Base-by-base conservation (phyloP, 768 basidiomycete genomes). In the Lactarius sanguifluus region DNA sequence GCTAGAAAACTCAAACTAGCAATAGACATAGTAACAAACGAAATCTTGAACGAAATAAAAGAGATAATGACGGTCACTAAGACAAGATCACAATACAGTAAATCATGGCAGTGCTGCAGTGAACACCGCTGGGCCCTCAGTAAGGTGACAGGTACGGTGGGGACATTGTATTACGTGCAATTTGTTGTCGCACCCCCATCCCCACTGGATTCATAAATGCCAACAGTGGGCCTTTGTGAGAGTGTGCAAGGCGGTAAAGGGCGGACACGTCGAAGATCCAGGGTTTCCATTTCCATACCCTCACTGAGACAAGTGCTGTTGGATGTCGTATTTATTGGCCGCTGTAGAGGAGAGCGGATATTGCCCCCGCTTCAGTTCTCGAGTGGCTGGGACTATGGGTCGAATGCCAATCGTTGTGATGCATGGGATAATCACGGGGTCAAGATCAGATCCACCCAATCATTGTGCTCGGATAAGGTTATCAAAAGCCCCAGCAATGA, bases 401-500 rank as follows among this genome's bases (percentile, higher is more conserved):
- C 47, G 47, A 23, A 57, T 67, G 15, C 62, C 57, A 1, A 36
- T 18, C 63, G 56, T 64, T 0, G 45, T 20, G 38, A 59, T 59
- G 36, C 63, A 58, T 1, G 52, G 62, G 7, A 32, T 32, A 32
- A 6, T 32, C 32, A 32, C 7, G 32, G 32, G 32, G 32, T 32
- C 32, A 32, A 32, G 32, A 1, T 7, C n/a, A 10, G 20, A 32
- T n/a, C 30, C n/a, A 16, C 50, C 50, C 13, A 30, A 20, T 8
- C 34, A 34, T 23, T n/a, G n/a, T 18, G 25, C 23, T 40, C 62
- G 62, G 13, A 7, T 25, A 32, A 7, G 15, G 28, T 64, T 67
- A 38, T 67, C 60, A 32, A 55, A 65, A 45, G 57, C 62, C 30
- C 32, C 61, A 13, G 38, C 57, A 52, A 67, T 64, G 13, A 67